Base-by-base conservation (phyloP, 2,329 filamentous ascomycete genomes). In the Colletotrichum chlorophyti region DNA sequence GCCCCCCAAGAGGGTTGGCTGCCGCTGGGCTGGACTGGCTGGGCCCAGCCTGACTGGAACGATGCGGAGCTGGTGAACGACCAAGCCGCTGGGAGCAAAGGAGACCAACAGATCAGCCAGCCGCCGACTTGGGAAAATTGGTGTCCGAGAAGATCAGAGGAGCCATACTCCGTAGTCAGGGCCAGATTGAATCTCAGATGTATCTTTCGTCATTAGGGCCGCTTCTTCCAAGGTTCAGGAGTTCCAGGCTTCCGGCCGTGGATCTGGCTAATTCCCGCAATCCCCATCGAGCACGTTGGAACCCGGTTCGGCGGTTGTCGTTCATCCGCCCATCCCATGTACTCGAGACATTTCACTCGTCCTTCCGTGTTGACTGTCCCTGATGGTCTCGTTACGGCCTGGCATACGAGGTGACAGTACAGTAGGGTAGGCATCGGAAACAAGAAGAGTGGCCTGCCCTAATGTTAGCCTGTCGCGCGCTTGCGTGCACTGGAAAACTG, bases 231-330 rank as follows among this genome's bases (percentile, higher is more conserved):
- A 50, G 57, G 51, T 27, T 32, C 26, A 45, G 27, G 32, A 55
- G 52, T 42, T 50, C 57, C 51, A 60, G 34, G 51, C 50, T 46
- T 45, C 43, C 43, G 51, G 55, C 55, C 43, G 43, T 59, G 55
- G 57, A 60, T 29, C 43, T n/a, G n/a, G n/a, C n/a, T 46, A 57
- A 60, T 60, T 55, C 51, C 51, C 51, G 51, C 57, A 60, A 49
- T 31, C 51, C 55, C 50, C 55, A 35, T 48, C 54, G 17, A 41
- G 42, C 37, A 27, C 54, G 35, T 35, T 37, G 49, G 54, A 43
- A 19, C 15, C 38, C 37, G 27, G n/a, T n/a, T n/a, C n/a, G n/a
- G n/a, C n/a, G n/a, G 52, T 49, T 32, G 34, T 17, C 24, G 14
- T 31, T 31, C n/a, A 17, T 37, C 21, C 26, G 31, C 5, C 29